Base-by-base conservation (phyloP, 305 asterid species). In the Ajuga reptans region DNA sequence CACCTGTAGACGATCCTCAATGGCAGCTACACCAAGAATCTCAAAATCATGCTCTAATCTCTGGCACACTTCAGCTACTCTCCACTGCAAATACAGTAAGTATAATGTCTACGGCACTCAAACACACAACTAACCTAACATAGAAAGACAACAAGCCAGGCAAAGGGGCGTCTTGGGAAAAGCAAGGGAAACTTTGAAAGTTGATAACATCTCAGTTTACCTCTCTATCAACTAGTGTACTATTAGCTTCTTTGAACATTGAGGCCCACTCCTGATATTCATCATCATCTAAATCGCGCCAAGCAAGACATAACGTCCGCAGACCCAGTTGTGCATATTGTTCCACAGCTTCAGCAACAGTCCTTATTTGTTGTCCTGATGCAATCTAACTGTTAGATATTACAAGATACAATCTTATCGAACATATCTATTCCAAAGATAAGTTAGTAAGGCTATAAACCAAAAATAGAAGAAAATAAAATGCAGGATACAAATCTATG, bases 1-100 rank as follows among this genome's bases (percentile, higher is more conserved):
- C 71, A 92, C 98, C 96, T 92, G 98, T 27, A 92, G 83, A 49
- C 97, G 93, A 76, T 92, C 98, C 84, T 92, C 98, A 66, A 90
- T 92, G 62, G 98, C 98, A 76, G 97, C 98, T 73, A 90, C 92
- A 69, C 98, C 98, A 74, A 92, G 91, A 77, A 92, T 77, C 79
- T 90, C 95, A 36, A 92, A 73, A 79, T 81, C 88, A 69, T 78
- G 95, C 85, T 92, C 98, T 78, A 92, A 72, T 72, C 91, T 85
- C 81, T 92, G 94, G 78, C 97, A 92, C 78, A 87, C 96, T 85
- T 92, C 98, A 64, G 97, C 95, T 52, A 92, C 95, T 78, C 92
- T 87, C 97, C 98, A 88, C 98, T 92, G 74, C 68, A 80, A 68
- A 55, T 46, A 77, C 36, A 27, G 50, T 54, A 69, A 61, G 18